Evolutionary conservation across 1,284 basidiomycete genomes (phyloP), one percentile per base, ranked within the genome.

Genomic region (Athelia sp.): DNA sequence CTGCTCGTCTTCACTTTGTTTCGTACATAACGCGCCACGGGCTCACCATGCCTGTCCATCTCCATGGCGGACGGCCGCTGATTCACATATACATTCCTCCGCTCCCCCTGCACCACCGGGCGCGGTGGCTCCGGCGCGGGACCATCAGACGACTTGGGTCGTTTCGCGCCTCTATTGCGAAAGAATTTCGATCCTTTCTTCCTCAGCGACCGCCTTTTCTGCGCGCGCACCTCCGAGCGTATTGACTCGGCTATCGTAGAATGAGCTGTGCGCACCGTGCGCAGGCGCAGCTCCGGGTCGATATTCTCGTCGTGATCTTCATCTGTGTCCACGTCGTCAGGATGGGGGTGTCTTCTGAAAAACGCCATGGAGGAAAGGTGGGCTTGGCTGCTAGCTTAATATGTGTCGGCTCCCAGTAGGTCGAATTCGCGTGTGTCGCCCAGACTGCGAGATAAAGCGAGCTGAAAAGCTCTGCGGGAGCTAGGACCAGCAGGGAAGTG

Each of bases 1-100:
- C 89, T 96, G 57, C 87, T 90, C 42, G 95, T 98, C 60, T 90
- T 79, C 52, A 98, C 93, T 79, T 98, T 98, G 69, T 98, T 98
- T 58, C 95, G 76, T 29, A 82, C 81, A 69, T 95, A 98, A 23
- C 79, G 78, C 32, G 73, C 80, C 43, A 79, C 67, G 1, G 93
- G 93, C 54, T 98, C 90, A 26, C 93, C 90, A 48, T 82, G 66
- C 18, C 73, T 67, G 62, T 87, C 82, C 23, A 86, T 62, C 66
- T 94, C 87, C 51, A 74, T 71, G 17, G 78, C 73, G 4, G 84
- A 74, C 18, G 88, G 69, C 2, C 83, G 78, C 38, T 73, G 63
- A 62, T 96, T 95, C 54, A 96, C 81, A 65, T 90, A 92, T 53
- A 97, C 67, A 54, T 87, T 90, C 59, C 93, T 75, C 38, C 92